A percentile compares a stretch with the other conserved stretches of the same genome.
These are phyloP conservation scores for Pseudocercospora macadamiae DNA, from an alignment of 2,329 filamentous ascomycete genomes.

Conservation along the genomic window DNA sequence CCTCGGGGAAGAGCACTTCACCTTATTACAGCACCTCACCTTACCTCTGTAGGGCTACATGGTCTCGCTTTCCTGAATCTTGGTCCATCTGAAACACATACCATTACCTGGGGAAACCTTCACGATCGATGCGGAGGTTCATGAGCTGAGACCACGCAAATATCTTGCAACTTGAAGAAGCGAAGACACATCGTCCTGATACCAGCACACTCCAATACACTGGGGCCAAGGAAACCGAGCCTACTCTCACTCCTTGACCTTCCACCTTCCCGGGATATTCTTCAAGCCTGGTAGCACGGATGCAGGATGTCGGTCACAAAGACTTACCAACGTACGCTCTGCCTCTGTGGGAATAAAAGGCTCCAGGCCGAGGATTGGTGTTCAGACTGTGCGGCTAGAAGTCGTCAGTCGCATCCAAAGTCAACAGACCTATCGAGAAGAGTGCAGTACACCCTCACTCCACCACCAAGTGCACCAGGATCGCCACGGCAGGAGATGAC, in stretches of 20 bases:
- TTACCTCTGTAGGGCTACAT: too few species aligned
- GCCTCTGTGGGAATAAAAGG: not conserved
- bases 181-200: too few species aligned
- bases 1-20: not conserved
- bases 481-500: not conserved
- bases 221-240: too few species aligned
- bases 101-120: too few species aligned
- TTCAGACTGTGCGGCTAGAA: not conserved
- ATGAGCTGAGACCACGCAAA: too few species aligned
- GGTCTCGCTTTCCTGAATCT: not conserved
- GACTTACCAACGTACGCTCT: not conserved
- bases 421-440: not conserved
- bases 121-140: too few species aligned
- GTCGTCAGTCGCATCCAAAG: not conserved
- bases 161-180: too few species aligned
- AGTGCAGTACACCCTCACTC: not conserved
- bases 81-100: too few species aligned
- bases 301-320: not conserved
- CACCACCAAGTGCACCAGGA: not conserved
- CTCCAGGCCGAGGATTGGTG: conserved; percentile 1
- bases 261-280: not conserved
- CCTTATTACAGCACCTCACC: too few species aligned
- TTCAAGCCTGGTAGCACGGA: not conserved
- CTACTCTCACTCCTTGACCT: too few species aligned
- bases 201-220: too few species aligned